Conservation (phyloP, 139 green algal genomes). For the Yamagishiella unicocca region DNA sequence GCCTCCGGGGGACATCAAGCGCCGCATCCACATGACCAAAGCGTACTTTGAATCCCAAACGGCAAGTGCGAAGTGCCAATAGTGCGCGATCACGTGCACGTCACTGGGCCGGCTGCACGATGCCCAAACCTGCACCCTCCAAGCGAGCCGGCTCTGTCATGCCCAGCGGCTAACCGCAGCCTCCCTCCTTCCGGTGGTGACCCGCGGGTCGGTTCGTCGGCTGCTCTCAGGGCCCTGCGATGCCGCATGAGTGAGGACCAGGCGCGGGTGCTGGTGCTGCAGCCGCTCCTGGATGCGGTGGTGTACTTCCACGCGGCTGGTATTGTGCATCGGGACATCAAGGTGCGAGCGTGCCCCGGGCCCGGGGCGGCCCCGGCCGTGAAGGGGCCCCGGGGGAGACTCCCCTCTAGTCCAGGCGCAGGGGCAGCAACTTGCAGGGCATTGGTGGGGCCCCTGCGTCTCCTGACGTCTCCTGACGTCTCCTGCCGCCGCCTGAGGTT, state of each 20-base stretch:
- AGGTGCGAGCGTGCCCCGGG: too few species aligned
- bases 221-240: background rate
- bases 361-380: too few species aligned
- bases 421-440: too few species aligned
- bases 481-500: too few species aligned
- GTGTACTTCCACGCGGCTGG: background rate
- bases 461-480: too few species aligned
- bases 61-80: background rate
- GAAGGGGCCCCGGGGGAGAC: too few species aligned
- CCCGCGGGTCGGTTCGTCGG: too few species aligned
- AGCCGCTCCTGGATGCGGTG: conserved; percentile 24
- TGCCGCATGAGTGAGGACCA: conserved; percentile 22
- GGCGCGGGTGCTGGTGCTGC: conserved; percentile 18
- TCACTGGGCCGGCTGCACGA: background rate
- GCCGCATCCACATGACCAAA: background rate
- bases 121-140: background rate
- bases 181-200: too few species aligned
- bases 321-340: conserved; percentile 11
- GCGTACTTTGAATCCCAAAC: background rate
- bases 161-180: background rate
- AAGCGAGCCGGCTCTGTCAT: too few species aligned
- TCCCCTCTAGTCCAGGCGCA: too few species aligned
- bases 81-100: background rate
- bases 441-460: too few species aligned
- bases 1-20: background rate